A percentile compares a stretch with the other conserved stretches of the same genome.
These are phyloP conservation scores for Daldinia concentrica DNA, from an alignment of 495 filamentous ascomycete species.

Conservation along the genomic window DNA sequence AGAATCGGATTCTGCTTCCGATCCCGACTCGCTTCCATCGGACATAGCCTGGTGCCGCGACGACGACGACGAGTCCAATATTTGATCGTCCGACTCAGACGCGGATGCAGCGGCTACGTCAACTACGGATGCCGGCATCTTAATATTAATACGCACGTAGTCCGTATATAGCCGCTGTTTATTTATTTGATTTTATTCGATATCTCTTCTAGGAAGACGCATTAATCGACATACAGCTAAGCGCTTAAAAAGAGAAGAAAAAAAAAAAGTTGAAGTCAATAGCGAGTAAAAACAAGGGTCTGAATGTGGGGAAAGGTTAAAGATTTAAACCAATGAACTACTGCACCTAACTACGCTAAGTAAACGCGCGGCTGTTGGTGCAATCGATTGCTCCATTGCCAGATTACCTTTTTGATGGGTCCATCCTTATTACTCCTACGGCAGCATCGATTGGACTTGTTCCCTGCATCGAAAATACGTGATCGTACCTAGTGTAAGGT, in stretches of 20 bases:
- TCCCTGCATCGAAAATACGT: not conserved
- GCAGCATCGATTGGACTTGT: not conserved
- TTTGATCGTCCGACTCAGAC: conserved; percentile 39
- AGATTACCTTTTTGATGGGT: not conserved
- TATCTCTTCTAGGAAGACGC: conserved; percentile 10
- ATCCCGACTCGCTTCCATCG: conserved; percentile 26
- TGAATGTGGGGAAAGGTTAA: conserved; percentile 26
- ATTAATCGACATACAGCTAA: conserved; percentile 16
- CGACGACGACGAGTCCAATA: conserved; percentile 19
- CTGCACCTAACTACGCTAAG: conserved; percentile 6
- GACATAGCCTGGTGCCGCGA: conserved; percentile 5
- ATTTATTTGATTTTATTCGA: conserved; percentile 9
- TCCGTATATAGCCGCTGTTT: conserved; percentile 13
- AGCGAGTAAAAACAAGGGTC: conserved; percentile 16
- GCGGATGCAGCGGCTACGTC: conserved; percentile 37
- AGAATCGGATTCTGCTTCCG: conserved; percentile 52
- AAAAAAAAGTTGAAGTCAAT: conserved; percentile 29
- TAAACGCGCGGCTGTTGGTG: conserved; percentile 41
- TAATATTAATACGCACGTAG: conserved; percentile 19
- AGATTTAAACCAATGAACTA: conserved; percentile 18
- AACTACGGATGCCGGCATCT: conserved; percentile 32
- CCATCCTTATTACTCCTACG: conserved; percentile 3
- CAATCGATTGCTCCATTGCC: conserved; percentile 8
- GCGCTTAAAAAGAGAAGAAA: conserved; percentile 33
- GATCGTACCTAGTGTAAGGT: no score